phyloP scores from a whole-genome alignment of 169 alveolate species.

The Ichthyophthirius multifiliis region DNA sequence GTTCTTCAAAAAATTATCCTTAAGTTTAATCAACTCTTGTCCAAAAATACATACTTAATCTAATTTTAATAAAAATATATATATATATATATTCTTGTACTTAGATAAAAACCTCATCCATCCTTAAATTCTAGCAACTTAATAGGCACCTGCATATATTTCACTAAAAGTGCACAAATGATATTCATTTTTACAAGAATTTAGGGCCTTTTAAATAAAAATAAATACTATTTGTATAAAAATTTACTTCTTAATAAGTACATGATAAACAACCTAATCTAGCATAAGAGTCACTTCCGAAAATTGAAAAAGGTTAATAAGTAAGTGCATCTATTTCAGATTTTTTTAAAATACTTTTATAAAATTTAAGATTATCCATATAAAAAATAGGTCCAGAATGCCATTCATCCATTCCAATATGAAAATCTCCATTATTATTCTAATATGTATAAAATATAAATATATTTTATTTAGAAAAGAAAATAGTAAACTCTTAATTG shows the following conservation, averaged over 20 bases:
- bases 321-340: neutral
- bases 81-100: neutral
- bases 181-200: slow-evolving; percentile 21
- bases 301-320: neutral
- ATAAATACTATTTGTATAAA: neutral
- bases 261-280: slow-evolving; percentile 33
- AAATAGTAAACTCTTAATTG: neutral
- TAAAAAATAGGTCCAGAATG: slow-evolving; percentile 15
- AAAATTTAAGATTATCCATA: slow-evolving; percentile 17
- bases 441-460: neutral
- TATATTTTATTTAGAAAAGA: neutral
- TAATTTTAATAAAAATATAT: neutral
- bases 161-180: slow-evolving; percentile 33
- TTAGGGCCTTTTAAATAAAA: neutral
- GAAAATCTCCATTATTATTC: slow-evolving; percentile 25
- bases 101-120: slow-evolving; percentile 10
- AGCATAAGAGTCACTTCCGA: neutral
- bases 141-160: slow-evolving; percentile 33
- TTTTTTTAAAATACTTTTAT: slow-evolving; percentile 13
- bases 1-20: neutral
- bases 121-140: slow-evolving; percentile 30
- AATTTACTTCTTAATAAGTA: slow-evolving; percentile 22
- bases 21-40: slow-evolving; percentile 19
- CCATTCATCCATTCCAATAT: slow-evolving; percentile 40
- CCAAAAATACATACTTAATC: slow-evolving; percentile 30